These are phyloP conservation scores for Exophiala xenobiotica DNA, from an alignment of 2,329 filamentous ascomycete species.

Conservation along the genomic window DNA sequence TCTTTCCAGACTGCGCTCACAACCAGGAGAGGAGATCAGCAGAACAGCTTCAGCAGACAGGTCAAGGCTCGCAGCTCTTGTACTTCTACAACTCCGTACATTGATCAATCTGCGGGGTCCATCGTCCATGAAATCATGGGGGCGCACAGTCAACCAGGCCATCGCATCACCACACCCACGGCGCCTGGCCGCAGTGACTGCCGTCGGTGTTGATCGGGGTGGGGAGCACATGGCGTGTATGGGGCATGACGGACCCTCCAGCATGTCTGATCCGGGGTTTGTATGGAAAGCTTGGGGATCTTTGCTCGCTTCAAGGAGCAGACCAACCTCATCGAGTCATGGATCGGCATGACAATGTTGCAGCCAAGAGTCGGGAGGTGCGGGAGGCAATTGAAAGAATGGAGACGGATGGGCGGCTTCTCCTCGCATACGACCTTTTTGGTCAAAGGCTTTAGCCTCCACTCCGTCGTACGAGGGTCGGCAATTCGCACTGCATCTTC, in stretches of 20 bases:
- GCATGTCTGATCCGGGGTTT: constrained; percentile 3
- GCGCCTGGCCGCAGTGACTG: not conserved
- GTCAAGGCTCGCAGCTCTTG: not conserved
- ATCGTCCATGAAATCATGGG: constrained; percentile 1
- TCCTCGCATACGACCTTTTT: too few species aligned
- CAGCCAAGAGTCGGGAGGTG: not conserved
- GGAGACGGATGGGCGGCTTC: too few species aligned
- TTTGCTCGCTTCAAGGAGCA: not conserved
- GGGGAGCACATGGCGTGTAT: not conserved
- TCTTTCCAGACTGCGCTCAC: not conserved
- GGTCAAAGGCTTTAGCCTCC: too few species aligned
- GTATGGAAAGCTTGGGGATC: constrained; percentile 4
- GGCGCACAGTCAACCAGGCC: not conserved
- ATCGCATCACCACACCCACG: not conserved
- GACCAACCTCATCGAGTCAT: not conserved
- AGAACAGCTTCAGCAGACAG: not conserved
- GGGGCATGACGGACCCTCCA: not conserved
- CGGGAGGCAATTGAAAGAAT: not conserved
- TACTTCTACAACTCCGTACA: not conserved
- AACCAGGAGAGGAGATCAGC: not conserved
- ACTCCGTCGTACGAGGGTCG: too few species aligned
- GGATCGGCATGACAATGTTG: constrained; percentile 1
- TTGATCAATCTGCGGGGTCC: not conserved
- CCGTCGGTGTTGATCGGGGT: constrained; percentile 1
- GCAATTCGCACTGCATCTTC: too few species aligned